Percentiles rank a stretch among this genome's conserved stretches.
Evolutionary conservation across 805 yeast genomes (phyloP).

Genomic region (Cyberlindnera americana): DNA sequence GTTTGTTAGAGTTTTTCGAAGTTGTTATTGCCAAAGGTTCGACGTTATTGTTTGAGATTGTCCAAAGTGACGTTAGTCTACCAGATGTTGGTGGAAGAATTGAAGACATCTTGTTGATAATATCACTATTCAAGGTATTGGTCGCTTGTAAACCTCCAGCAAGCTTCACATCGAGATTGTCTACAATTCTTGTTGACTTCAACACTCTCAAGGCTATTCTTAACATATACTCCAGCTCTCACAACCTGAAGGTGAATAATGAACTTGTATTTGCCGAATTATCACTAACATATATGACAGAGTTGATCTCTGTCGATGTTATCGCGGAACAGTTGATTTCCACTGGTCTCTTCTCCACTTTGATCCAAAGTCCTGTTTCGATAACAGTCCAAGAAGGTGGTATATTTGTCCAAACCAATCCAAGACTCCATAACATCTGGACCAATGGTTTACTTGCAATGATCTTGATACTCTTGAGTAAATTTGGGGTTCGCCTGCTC

Average conservation of each 20-base stretch:
- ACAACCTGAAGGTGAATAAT: constrained; percentile 52
- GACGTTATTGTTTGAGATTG: constrained; percentile 51
- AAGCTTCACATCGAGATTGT: constrained; percentile 46
- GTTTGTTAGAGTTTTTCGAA: constrained; percentile 56
- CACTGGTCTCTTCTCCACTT: constrained; percentile 60
- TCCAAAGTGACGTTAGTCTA: constrained; percentile 49
- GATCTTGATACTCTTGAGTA: constrained; percentile 52
- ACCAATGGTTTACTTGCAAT: constrained; percentile 76
- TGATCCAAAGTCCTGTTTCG: constrained; percentile 75
- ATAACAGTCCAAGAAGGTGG: constrained; percentile 62
- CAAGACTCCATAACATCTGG: constrained; percentile 77
- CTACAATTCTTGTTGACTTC: constrained; percentile 48
- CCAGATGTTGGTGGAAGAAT: constrained; percentile 43
- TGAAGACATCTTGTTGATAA: constrained; percentile 61
- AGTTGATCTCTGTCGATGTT: constrained; percentile 54
- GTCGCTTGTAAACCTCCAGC: constrained; percentile 45
- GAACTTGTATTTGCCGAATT: constrained; percentile 73
- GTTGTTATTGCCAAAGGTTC: constrained; percentile 64
- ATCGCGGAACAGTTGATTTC: constrained; percentile 66
- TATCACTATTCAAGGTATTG: constrained; percentile 61
- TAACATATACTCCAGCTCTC: constrained; percentile 66
- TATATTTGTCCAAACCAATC: constrained; percentile 45
- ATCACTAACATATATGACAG: constrained; percentile 63
- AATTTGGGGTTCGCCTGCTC: constrained; percentile 58
- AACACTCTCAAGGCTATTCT: constrained; percentile 62